Conservation (phyloP, 805 yeast species). For the Priceomyces melissophilus region DNA sequence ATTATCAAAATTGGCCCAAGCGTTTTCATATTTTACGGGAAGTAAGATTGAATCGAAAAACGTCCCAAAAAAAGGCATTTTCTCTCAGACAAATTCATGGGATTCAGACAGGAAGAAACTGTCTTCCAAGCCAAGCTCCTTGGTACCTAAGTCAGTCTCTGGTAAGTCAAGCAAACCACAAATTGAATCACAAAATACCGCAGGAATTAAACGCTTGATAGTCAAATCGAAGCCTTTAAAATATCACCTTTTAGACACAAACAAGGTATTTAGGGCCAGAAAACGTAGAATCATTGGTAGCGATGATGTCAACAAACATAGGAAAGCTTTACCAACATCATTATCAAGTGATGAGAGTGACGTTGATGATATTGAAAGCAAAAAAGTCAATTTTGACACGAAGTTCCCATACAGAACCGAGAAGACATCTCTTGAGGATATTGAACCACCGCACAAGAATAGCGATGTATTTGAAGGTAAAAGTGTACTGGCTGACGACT, state of each 20-base stretch:
- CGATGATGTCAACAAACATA: slow-evolving; percentile 12
- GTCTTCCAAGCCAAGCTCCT: slow-evolving; percentile 6
- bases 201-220: slow-evolving; percentile 32
- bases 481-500: slow-evolving; percentile 9
- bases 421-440: slow-evolving; percentile 1
- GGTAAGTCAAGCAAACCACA: slow-evolving; percentile 7
- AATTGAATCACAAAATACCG: slow-evolving; percentile 16
- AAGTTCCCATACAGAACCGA: slow-evolving; percentile 13
- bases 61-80: slow-evolving; percentile 25
- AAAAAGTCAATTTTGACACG: slow-evolving; percentile 1
- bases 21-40: slow-evolving; percentile 29
- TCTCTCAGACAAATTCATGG: slow-evolving; percentile 24
- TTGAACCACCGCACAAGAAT: slow-evolving; percentile 1
- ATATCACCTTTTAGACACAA: slow-evolving; percentile 40
- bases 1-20: slow-evolving; percentile 31
- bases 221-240: slow-evolving; percentile 39
- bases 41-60: slow-evolving; percentile 9
- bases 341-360: slow-evolving; percentile 23
- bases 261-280: slow-evolving; percentile 35
- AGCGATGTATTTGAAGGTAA: slow-evolving; percentile 11
- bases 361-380: slow-evolving; percentile 11
- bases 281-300: slow-evolving; percentile 24
- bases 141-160: slow-evolving; percentile 8
- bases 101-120: slow-evolving; percentile 7
- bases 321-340: slow-evolving; percentile 6